These are phyloP conservation scores for Boletus rubescentipes DNA, from an alignment of 768 basidiomycete genomes.

Conservation along the genomic window DNA sequence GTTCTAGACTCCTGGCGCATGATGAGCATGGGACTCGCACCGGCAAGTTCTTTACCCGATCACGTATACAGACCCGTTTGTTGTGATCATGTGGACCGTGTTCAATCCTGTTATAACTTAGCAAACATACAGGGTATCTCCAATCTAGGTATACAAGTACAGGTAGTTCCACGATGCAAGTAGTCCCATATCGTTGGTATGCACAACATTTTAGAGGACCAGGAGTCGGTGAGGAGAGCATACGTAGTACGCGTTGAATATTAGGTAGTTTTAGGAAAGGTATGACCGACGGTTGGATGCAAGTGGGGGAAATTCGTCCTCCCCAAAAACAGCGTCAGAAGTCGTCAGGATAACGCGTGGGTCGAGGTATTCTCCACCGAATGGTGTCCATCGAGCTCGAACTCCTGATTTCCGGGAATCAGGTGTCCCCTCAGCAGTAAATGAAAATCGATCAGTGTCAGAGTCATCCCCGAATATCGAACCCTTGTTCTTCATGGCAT, in stretches of 20 bases:
- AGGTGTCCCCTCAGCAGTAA: constrained; percentile 31
- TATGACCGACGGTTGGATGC: constrained; percentile 41
- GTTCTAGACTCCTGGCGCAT: not conserved
- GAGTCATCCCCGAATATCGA: constrained; percentile 46
- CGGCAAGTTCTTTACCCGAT: not conserved
- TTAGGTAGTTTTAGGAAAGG: constrained; percentile 26
- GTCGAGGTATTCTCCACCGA: constrained; percentile 30
- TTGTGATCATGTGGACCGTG: not conserved
- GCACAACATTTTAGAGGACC: constrained; percentile 4
- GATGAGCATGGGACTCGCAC: not conserved
- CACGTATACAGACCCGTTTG: constrained; percentile 10
- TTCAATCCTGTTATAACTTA: not conserved
- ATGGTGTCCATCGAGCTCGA: constrained; percentile 29
- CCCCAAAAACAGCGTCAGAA: constrained; percentile 32
- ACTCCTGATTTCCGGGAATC: constrained; percentile 13
- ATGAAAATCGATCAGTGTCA: constrained; percentile 54
- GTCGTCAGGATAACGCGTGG: constrained; percentile 32
- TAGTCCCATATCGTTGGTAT: constrained; percentile 9
- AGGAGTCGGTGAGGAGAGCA: no score
- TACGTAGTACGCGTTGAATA: not conserved
- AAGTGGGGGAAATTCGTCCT: constrained; percentile 44
- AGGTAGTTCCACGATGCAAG: constrained; percentile 13
- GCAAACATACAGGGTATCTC: constrained; percentile 22
- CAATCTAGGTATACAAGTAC: constrained; percentile 24
- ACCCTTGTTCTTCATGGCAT: constrained; percentile 30